These are phyloP conservation scores for Scorias spongiosa DNA, from an alignment of 2,329 filamentous ascomycete species.

Conservation along the genomic window DNA sequence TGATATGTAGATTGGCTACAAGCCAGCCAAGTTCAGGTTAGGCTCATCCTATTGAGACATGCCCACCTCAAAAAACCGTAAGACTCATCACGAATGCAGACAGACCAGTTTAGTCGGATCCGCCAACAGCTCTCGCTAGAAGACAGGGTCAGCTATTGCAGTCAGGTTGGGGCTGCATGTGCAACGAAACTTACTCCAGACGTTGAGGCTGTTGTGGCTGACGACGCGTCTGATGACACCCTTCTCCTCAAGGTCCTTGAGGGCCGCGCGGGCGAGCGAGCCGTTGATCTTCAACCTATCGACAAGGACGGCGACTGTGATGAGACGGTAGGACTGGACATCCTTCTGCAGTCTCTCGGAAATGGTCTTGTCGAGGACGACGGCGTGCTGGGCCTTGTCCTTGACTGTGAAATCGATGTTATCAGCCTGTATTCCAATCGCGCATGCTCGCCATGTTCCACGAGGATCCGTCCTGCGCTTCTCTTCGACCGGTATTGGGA, in stretches of 20 bases:
- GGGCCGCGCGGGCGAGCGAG: slow-evolving; percentile 77
- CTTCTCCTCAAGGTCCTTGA: slow-evolving; percentile 92
- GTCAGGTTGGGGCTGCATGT: too few relatives aligned
- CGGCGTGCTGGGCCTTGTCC: slow-evolving; percentile 99
- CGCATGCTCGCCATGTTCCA: too few relatives aligned
- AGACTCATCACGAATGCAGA: neutral
- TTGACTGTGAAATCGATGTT: slow-evolving; percentile 53
- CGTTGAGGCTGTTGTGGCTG: slow-evolving; percentile 90
- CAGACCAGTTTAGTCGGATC: neutral
- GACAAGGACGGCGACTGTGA: slow-evolving; percentile 96
- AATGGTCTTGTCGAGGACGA: slow-evolving; percentile 95
- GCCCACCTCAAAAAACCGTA: too few relatives aligned
- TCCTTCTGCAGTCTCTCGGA: slow-evolving; percentile 99
- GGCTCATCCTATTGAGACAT: neutral
- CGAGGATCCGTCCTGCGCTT: neutral
- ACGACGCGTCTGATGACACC: slow-evolving; percentile 97
- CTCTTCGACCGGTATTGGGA: neutral
- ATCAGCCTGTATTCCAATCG: neutral
- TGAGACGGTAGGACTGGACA: slow-evolving; percentile 98
- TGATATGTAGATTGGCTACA: neutral
- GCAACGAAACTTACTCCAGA: slow-evolving; percentile 61
- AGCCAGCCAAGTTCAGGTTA: neutral
- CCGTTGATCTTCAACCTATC: slow-evolving; percentile 99
- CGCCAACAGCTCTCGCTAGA: neutral
- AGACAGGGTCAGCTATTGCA: neutral